Conservation (phyloP, 148 eudicot species). For the Rhododendron simsii region DNA sequence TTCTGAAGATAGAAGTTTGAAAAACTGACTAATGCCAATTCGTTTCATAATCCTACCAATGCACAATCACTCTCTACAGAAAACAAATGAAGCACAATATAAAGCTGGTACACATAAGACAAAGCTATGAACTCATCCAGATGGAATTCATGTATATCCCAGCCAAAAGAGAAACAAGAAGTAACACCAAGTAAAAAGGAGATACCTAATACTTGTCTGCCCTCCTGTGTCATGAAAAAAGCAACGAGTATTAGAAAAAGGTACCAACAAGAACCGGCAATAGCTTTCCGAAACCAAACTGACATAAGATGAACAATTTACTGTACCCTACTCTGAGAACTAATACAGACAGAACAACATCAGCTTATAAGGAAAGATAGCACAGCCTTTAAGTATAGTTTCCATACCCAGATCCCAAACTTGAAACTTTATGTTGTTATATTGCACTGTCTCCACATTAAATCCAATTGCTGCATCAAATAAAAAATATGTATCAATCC, state of each 20-base stretch:
- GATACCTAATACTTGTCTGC: slow-evolving; percentile 97
- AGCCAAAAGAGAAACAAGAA: background rate
- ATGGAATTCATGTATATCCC: background rate
- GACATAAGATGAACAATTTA: background rate
- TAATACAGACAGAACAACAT: background rate
- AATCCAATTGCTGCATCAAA: slow-evolving; percentile 82
- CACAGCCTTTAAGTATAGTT: background rate
- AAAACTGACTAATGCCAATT: background rate
- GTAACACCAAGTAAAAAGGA: slow-evolving; percentile 5
- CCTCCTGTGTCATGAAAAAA: slow-evolving; percentile 67
- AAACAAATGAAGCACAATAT: background rate
- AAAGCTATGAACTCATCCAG: background rate
- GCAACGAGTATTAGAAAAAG: background rate
- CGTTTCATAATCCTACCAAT: background rate
- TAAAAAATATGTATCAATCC: slow-evolving; percentile 7
- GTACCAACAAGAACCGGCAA: background rate
- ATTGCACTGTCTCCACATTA: slow-evolving; percentile 95
- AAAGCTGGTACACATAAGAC: background rate
- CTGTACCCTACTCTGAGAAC: background rate
- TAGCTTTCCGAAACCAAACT: background rate
- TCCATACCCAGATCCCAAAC: slow-evolving; percentile 97
- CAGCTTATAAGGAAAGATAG: no score
- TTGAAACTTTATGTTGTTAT: slow-evolving; percentile 94
- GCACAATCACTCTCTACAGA: background rate
- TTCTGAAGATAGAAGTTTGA: background rate